Percentiles rank a stretch among this genome's conserved stretches.
These are phyloP conservation scores for Eucalyptus polybractea DNA, from an alignment of 345 rosid species.

Conservation along the genomic window DNA sequence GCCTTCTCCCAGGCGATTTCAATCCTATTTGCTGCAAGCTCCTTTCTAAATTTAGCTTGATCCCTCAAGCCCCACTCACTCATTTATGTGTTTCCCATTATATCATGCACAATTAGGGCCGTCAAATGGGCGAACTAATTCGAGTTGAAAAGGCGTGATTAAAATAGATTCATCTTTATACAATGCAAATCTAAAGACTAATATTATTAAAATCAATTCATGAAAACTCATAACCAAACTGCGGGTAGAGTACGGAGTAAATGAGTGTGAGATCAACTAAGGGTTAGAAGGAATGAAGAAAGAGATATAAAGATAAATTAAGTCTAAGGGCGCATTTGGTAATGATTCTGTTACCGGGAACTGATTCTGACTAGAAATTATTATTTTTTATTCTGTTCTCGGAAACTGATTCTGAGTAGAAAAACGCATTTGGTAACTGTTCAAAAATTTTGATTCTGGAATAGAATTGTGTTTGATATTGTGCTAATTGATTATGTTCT, in stretches of 20 bases:
- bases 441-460: too few species aligned
- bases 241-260: rapidly evolving
- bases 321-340: too few species aligned
- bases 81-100: background rate
- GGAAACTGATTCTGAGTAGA: too few species aligned
- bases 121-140: background rate
- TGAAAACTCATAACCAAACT: background rate
- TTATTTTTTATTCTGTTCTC: too few species aligned
- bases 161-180: too few species aligned
- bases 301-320: background rate
- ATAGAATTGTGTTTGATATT: too few species aligned
- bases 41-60: background rate
- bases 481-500: too few species aligned
- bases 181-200: background rate
- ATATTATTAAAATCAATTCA: too few species aligned
- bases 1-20: background rate
- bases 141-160: background rate
- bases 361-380: too few species aligned
- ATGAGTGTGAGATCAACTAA: background rate
- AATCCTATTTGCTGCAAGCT: background rate
- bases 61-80: background rate
- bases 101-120: background rate
- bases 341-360: too few species aligned
- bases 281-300: background rate
- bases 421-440: too few species aligned